These are phyloP conservation scores for Didymella glomerata DNA, from an alignment of 2,329 filamentous ascomycete genomes.

Conservation along the genomic window DNA sequence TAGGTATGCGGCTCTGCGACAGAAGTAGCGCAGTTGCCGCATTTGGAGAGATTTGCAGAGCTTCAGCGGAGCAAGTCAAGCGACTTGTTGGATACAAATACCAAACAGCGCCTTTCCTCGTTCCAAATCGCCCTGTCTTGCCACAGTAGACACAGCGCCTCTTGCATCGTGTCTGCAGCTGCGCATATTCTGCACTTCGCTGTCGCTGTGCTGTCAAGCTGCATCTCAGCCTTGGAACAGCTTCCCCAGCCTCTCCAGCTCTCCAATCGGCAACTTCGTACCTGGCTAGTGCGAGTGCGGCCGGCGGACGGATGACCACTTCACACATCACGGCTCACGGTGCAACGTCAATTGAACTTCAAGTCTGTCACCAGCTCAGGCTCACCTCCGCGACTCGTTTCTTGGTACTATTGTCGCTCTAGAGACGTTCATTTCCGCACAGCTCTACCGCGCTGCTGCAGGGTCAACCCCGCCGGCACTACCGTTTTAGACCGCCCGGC, in stretches of 20 bases:
- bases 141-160: background rate
- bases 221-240: conserved; percentile 15
- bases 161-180: background rate
- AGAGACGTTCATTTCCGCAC: conserved; percentile 11
- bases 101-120: background rate
- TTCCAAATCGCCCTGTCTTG: background rate
- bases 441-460: conserved; percentile 20
- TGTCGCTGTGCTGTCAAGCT: conserved; percentile 18
- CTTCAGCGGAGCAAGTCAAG: conserved; percentile 22
- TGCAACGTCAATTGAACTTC: conserved; percentile 11
- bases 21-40: conserved; percentile 25
- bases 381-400: conserved; percentile 7
- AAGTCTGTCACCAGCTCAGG: conserved; percentile 2
- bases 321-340: conserved; percentile 6
- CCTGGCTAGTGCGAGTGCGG: conserved; percentile 13
- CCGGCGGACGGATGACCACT: conserved; percentile 4
- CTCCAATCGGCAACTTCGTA: conserved; percentile 8
- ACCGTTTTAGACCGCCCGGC: conserved; percentile 34
- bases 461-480: conserved; percentile 38
- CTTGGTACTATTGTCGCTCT: background rate
- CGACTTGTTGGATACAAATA: conserved; percentile 7
- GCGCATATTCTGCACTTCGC: conserved; percentile 2
- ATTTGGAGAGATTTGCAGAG: conserved; percentile 25
- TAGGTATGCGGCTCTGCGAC: conserved; percentile 17
- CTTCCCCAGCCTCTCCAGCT: conserved; percentile 20